These are phyloP conservation scores for Ustilago lituana DNA, from an alignment of 1,284 basidiomycete genomes.

Conservation along the genomic window DNA sequence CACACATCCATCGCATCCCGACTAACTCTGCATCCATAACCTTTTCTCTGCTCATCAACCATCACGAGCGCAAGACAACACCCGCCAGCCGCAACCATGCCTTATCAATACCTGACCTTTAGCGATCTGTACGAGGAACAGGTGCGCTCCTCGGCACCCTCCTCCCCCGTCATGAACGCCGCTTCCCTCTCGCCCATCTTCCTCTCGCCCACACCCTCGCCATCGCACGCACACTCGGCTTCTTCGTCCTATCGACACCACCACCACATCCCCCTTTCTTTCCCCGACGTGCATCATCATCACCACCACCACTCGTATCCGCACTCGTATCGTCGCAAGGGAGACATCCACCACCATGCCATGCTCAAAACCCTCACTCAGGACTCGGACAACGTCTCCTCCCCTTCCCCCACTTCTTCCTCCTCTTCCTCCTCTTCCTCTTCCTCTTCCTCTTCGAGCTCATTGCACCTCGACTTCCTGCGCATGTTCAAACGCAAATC, in stretches of 20 bases:
- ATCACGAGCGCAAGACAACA: no score
- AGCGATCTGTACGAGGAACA: constrained; percentile 49
- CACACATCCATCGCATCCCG: not conserved
- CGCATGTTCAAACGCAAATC: constrained; percentile 20
- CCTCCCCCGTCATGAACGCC: constrained; percentile 34
- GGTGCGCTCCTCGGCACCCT: constrained; percentile 36
- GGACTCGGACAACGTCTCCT: constrained; percentile 23
- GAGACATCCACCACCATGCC: constrained; percentile 10
- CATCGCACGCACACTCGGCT: constrained; percentile 7
- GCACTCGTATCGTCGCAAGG: constrained; percentile 3
- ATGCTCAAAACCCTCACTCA: constrained; percentile 28
- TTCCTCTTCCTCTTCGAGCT: not conserved
- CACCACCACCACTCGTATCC: not conserved
- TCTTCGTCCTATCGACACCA: constrained; percentile 8
- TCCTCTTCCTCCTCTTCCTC: constrained; percentile 2
- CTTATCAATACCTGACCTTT: constrained; percentile 47
- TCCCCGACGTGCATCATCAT: not conserved
- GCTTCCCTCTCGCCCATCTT: constrained; percentile 32
- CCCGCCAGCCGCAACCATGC: no score
- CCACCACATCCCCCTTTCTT: not conserved
- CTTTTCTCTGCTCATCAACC: not conserved
- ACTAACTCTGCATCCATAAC: no score
- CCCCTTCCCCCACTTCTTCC: not conserved
- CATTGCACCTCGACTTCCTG: constrained; percentile 25
- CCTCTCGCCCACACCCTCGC: constrained; percentile 16